phyloP scores from a whole-genome alignment of 176 grass and related monocot genomes.

The Pontederia crassipes region DNA sequence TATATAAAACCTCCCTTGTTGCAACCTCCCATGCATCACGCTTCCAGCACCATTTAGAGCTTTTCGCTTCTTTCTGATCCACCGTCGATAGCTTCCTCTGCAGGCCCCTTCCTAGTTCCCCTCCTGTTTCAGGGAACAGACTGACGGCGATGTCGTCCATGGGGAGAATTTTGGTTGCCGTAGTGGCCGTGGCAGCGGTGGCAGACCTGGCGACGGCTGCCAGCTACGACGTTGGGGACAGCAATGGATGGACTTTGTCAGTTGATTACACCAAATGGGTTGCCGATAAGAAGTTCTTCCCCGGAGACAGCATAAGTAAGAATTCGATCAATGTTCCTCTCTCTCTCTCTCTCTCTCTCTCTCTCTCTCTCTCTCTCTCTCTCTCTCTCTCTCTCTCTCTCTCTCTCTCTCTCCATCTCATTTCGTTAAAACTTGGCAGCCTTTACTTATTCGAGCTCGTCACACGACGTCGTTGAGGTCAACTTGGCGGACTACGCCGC shows the following conservation, averaged over 20 bases:
- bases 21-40: no score
- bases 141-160: neutral
- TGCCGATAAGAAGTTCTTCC: conserved; percentile 27
- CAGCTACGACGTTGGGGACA: conserved; percentile 55
- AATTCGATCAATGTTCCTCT: neutral
- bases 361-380: no score
- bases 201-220: conserved; percentile 15
- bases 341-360: neutral
- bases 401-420: neutral
- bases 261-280: conserved; percentile 56
- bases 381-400: neutral
- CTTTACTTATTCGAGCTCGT: conserved; percentile 39
- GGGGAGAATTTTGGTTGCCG: conserved; percentile 1
- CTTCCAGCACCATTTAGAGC: no score
- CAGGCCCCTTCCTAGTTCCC: no score
- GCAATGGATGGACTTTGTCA: conserved; percentile 53
- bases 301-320: conserved; percentile 57
- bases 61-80: no score
- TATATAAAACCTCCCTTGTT: no score
- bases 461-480: conserved; percentile 81
- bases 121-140: no score
- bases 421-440: conserved; percentile 15
- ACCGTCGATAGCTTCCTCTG: no score
- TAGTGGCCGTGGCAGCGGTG: conserved; percentile 1
- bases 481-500: conserved; percentile 25